Percentiles rank a stretch among this genome's conserved stretches.
phyloP scores from a whole-genome alignment of 2,329 filamentous ascomycete genomes.

The Aspergillus fumigatus region DNA sequence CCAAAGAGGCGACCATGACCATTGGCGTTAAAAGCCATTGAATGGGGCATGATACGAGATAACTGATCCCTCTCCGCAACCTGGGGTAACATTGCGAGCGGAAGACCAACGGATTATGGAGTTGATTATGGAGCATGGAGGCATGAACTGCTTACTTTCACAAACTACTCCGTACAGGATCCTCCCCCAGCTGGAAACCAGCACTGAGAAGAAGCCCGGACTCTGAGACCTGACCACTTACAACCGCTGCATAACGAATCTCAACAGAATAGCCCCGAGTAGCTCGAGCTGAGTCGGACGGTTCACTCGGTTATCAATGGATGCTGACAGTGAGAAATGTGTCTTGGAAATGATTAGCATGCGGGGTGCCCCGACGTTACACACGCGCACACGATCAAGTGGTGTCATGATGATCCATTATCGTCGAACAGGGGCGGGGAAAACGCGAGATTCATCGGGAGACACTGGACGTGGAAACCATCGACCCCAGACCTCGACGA shows the following conservation, averaged over 20 bases:
- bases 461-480: too few relatives aligned
- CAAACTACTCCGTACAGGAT: background rate
- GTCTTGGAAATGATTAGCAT: background rate
- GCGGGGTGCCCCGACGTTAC: constrained; percentile 13
- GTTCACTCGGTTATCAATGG: background rate
- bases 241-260: background rate
- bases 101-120: background rate
- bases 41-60: background rate
- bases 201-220: background rate
- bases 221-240: background rate
- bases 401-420: background rate
- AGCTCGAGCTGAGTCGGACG: background rate
- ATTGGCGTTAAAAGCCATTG: background rate
- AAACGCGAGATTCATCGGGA: background rate
- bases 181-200: background rate
- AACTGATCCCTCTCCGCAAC: constrained; percentile 4
- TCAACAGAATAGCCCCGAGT: background rate
- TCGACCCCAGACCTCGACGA: background rate
- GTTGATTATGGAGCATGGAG: background rate
- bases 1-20: background rate
- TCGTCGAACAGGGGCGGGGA: constrained; percentile 5
- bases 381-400: background rate
- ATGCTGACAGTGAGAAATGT: background rate
- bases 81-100: constrained; percentile 9
- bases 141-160: background rate